Conservation (phyloP, 768 basidiomycete genomes). For the Cystofilobasidium ferigula region DNA sequence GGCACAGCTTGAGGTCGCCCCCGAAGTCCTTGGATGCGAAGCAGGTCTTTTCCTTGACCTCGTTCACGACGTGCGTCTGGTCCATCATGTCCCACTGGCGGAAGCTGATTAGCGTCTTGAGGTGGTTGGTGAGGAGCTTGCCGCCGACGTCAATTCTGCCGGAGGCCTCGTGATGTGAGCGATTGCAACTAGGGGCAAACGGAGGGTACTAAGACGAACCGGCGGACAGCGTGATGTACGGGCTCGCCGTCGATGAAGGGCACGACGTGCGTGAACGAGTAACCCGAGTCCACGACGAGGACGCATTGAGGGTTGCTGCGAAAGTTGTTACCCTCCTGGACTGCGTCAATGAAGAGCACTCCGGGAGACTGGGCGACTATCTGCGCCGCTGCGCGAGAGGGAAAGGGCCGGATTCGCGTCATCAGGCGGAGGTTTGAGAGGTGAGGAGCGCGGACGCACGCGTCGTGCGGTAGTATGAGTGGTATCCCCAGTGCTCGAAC, state of each 20-base stretch:
- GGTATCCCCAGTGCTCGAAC: slow-evolving; percentile 93
- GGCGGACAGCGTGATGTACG: slow-evolving; percentile 68
- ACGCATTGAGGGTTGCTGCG: slow-evolving; percentile 60
- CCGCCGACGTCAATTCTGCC: slow-evolving; percentile 85
- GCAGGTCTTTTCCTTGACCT: slow-evolving; percentile 81
- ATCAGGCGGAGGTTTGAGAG: slow-evolving; percentile 24
- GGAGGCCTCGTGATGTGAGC: neutral
- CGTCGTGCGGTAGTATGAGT: slow-evolving; percentile 64
- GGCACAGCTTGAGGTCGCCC: slow-evolving; percentile 62
- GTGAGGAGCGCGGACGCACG: slow-evolving; percentile 47
- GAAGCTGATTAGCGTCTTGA: slow-evolving; percentile 86
- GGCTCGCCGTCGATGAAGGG: slow-evolving; percentile 66
- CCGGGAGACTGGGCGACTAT: slow-evolving; percentile 2
- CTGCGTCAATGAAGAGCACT: neutral
- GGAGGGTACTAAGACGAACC: slow-evolving; percentile 45
- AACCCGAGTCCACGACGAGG: slow-evolving; percentile 77
- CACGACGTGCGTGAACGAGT: slow-evolving; percentile 86
- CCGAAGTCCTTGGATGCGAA: slow-evolving; percentile 64
- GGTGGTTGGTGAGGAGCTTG: slow-evolving; percentile 85
- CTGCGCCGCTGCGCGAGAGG: neutral
- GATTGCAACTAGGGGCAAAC: too few species aligned
- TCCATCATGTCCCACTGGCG: slow-evolving; percentile 99
- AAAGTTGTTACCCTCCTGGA: slow-evolving; percentile 34
- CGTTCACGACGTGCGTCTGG: slow-evolving; percentile 84
- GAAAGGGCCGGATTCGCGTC: too few species aligned